Base-by-base conservation (phyloP, 768 basidiomycete genomes). In the Pleurotus pulmonarius region DNA sequence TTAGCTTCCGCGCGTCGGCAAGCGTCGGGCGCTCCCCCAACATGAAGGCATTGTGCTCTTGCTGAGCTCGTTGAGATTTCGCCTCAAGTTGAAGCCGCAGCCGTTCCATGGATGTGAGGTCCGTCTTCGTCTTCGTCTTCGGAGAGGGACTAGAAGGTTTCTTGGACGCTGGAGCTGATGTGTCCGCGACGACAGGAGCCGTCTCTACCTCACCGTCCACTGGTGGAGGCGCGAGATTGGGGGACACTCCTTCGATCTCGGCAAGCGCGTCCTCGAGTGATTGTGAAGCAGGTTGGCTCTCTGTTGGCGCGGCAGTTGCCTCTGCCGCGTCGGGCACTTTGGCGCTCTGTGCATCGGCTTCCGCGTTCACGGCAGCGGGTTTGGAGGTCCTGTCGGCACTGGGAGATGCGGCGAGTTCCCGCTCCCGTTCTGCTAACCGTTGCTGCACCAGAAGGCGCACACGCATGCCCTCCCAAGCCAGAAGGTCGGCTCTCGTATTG, bases 381-480 rank as follows among this genome's bases (percentile, higher is more conserved):
- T 11, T 20, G 12, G 37, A 18, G 11, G 51, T 12, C 11, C 38
- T 2, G 22, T 34, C n/a, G 5, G 44, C 49, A 25, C 16, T 41
- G 12, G 12, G 37, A 5, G 29, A 41, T 8, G 3, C 29, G 8
- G 9, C 29, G 29, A 34, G 29, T 25, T 44, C 7, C 29, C 29
- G 40, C 39, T 55, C 56, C 12, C 53, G 59, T 43, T 61, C 58
- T 22, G 59, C 59, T 58, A 59, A 45, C 0, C 60, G 58, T 9
- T 67, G 64, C 12, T 63, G 64, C 11, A 80, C 61, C 52, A 68
- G 64, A 15, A 75, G 60, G 5, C 86, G 76, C 24, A 88, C 59
- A 55, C 73, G 67, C 72, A 82, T 75, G n/a, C 80, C 80, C 58
- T 73, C 75, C 56, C 71, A 65, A 11, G 75, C 73, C n/a, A 78